Percentiles rank a stretch among this genome's conserved stretches.
Conservation (phyloP, 2,329 filamentous ascomycete genomes). For the Diaporthe citri region DNA sequence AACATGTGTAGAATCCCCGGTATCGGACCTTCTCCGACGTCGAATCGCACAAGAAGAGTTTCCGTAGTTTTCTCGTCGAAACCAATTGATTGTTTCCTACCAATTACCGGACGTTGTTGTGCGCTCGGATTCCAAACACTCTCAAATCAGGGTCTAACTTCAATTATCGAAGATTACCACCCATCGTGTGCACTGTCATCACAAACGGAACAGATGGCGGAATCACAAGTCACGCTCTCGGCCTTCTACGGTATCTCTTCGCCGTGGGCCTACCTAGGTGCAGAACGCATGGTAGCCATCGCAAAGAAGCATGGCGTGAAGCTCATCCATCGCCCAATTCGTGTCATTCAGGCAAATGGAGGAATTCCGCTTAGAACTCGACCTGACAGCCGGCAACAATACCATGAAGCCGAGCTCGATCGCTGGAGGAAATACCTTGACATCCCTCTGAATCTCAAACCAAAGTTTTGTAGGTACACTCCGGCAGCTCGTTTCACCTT, state of each 20-base stretch:
- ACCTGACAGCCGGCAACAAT: conserved; percentile 29
- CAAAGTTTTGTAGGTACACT: not conserved
- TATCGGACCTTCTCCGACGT: not conserved
- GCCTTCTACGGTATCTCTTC: conserved; percentile 34
- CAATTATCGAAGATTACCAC: not conserved
- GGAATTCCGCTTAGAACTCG: conserved; percentile 27
- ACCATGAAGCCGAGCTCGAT: conserved; percentile 32
- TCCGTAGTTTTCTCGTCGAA: not conserved
- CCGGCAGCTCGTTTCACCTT: not conserved
- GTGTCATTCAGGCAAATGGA: conserved; percentile 31
- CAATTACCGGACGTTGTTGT: not conserved
- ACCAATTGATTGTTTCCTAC: not conserved
- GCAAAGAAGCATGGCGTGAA: conserved; percentile 9
- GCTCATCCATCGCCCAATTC: conserved; percentile 27
- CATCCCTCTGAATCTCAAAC: conserved; percentile 21
- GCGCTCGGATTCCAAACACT: not conserved
- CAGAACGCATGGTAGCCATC: conserved; percentile 13
- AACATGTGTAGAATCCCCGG: not conserved
- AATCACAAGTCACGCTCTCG: not conserved
- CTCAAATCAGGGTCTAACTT: not conserved
- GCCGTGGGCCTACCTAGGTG: conserved; percentile 32
- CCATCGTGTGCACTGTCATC: too few species aligned
- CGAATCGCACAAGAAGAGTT: not conserved
- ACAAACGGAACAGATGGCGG: not conserved
- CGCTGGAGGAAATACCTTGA: conserved; percentile 27